Evolutionary conservation across 2,329 filamentous ascomycete species (phyloP), one percentile per base, ranked within the genome.

Genomic region (Aspergillus niger): DNA sequence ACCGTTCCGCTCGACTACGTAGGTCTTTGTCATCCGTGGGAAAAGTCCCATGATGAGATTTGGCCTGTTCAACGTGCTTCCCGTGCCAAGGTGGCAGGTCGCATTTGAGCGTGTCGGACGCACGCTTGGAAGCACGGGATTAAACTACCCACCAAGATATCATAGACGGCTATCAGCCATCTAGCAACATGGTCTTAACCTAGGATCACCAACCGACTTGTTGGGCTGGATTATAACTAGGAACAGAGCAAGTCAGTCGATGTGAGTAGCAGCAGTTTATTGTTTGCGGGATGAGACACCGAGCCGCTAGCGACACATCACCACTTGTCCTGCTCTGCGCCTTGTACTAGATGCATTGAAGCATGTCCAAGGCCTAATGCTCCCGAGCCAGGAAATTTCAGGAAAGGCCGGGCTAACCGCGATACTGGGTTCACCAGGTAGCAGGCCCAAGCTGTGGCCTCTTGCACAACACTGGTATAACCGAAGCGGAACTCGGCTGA

Each of bases 1-100:
- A 67, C 32, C 59, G 57, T 22, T 38, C 28, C 53, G 48, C 62
- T 36, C 64, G 63, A 22, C 39, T 28, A 13, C 55, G 53, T 20
- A 62, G 32, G 52, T 41, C 26, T 13, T 11, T 26, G 15, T 50
- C 54, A 39, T 44, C 57, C 15, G 17, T 15, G 47, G 24, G 22
- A 20, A 15, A 24, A 15, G 44, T 48, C 20, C 7, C 50, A 36
- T 38, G 11, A 39, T 52, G 17, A n/a, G 36, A n/a, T 26, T 51
- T 26, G n/a, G 38, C 36, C 13, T 22, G 17, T 26, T 44, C 41
- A 44, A 44, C 11, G 22, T 10, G 11, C 24, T 13, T 22, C 20
- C 41, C 20, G 20, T 11, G 41, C 41, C 41, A 39, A 52, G 41
- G 41, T 20, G 22, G 41, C 41, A 44, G 20, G 41, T 5, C 20